Percentiles rank a stretch among this genome's conserved stretches.
Conservation (phyloP, 768 basidiomycete genomes). For the Floccularia luteovirens region DNA sequence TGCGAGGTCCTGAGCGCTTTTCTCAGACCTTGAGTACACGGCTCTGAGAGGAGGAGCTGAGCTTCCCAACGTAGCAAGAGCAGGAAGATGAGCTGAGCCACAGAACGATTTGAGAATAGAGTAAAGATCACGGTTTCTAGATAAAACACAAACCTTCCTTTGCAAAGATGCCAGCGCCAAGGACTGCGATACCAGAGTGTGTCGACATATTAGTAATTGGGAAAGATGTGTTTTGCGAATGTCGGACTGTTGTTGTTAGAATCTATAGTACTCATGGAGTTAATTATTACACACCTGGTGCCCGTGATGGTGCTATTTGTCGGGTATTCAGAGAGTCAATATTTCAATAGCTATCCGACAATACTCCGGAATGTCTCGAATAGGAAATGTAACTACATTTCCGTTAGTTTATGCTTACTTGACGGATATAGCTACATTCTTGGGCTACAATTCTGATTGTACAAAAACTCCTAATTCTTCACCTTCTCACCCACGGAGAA, state of each 20-base stretch:
- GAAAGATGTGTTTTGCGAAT: too few species aligned
- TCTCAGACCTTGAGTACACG: conserved; percentile 74
- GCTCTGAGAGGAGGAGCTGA: conserved; percentile 45
- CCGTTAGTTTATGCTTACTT: too few species aligned
- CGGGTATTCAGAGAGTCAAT: conserved; percentile 4
- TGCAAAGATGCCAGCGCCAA: conserved; percentile 78
- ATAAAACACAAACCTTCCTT: conserved; percentile 49
- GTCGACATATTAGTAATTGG: conserved; percentile 24
- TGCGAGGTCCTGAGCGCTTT: conserved; percentile 48
- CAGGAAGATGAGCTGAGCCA: conserved; percentile 66
- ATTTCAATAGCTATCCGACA: conserved; percentile 17
- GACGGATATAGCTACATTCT: too few species aligned
- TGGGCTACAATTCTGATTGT: too few species aligned
- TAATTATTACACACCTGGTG: too few species aligned
- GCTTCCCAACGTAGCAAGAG: conserved; percentile 45
- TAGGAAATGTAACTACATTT: too few species aligned
- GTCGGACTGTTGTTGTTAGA: too few species aligned
- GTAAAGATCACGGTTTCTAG: conserved; percentile 5
- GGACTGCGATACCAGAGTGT: conserved; percentile 55
- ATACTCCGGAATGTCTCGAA: conserved; percentile 12
- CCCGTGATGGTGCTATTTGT: too few species aligned
- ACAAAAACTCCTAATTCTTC: conserved; percentile 8
- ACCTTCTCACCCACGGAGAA: conserved; percentile 19
- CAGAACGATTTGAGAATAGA: conserved; percentile 9
- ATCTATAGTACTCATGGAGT: too few species aligned